Evolutionary conservation across 148 eudicot species (phyloP).

Genomic region (Silene conica): DNA sequence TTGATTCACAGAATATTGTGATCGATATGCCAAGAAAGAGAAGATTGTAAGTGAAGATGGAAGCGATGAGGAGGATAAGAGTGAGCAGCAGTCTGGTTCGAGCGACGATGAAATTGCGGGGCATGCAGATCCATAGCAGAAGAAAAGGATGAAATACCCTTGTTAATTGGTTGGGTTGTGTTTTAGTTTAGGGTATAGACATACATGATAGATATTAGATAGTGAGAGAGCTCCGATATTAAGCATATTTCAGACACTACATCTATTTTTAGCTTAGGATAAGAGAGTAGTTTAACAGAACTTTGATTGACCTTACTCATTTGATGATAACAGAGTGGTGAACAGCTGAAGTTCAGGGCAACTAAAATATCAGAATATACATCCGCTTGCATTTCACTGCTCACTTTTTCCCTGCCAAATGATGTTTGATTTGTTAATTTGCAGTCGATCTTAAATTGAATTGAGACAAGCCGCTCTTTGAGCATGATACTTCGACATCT

Average conservation of each 20-base stretch:
- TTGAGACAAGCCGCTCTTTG: no score
- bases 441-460: no score
- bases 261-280: constrained; percentile 13
- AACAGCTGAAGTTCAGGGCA: not conserved
- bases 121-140: constrained; percentile 36
- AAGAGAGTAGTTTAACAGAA: not conserved
- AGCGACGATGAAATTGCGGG: constrained; percentile 51
- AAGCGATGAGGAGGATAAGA: constrained; percentile 39
- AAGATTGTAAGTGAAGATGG: constrained; percentile 29
- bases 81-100: constrained; percentile 34
- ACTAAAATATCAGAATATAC: no score
- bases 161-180: constrained; percentile 5
- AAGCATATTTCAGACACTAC: constrained; percentile 5
- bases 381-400: no score
- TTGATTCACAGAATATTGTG: constrained; percentile 38
- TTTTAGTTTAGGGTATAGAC: constrained; percentile 15
- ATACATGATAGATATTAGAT: not conserved
- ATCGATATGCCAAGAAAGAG: constrained; percentile 45
- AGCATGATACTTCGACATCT: no score
- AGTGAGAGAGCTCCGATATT: not conserved
- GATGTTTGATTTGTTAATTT: no score
- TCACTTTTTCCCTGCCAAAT: no score
- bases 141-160: not conserved
- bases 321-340: not conserved
- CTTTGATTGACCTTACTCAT: not conserved